Percentiles rank a stretch among this genome's conserved stretches.
Conservation (phyloP, 106 monocot species). For the Platanthera guangdongensis region DNA sequence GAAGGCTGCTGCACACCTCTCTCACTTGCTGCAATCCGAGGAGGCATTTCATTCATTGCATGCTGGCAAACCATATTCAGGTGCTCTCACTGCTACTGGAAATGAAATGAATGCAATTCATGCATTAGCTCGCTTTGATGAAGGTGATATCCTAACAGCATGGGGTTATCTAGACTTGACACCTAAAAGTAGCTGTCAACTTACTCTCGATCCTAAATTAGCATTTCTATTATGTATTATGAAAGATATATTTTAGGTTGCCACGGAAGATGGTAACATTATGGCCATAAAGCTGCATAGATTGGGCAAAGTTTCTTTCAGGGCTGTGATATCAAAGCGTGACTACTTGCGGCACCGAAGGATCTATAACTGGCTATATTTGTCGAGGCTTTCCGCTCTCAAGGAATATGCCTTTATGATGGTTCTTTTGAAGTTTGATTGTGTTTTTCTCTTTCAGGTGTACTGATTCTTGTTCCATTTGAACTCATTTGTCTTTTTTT, state of each 20-base stretch:
- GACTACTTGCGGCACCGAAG: slow-evolving; percentile 77
- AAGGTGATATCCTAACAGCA: slow-evolving; percentile 68
- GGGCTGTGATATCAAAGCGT: slow-evolving; percentile 93
- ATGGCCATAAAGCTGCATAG: slow-evolving; percentile 96
- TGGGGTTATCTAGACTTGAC: slow-evolving; percentile 91
- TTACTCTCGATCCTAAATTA: slow-evolving; percentile 78
- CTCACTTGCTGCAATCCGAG: slow-evolving; percentile 97
- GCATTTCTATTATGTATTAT: background rate
- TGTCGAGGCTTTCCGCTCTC: slow-evolving; percentile 89
- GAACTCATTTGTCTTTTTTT: slow-evolving; percentile 7
- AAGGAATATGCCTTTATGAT: slow-evolving; percentile 99
- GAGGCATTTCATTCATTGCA: slow-evolving; percentile 61
- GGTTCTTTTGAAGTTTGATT: slow-evolving; percentile 20
- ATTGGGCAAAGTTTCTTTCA: slow-evolving; percentile 82
- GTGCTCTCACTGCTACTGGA: slow-evolving; percentile 89
- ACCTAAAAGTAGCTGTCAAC: slow-evolving; percentile 79
- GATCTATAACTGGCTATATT: slow-evolving; percentile 90
- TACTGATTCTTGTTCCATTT: slow-evolving; percentile 1
- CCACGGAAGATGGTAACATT: slow-evolving; percentile 82
- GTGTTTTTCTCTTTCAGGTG: background rate
- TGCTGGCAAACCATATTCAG: slow-evolving; percentile 89
- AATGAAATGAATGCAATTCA: slow-evolving; percentile 92
- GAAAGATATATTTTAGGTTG: slow-evolving; percentile 96
- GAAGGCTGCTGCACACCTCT: slow-evolving; percentile 93
- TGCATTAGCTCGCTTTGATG: slow-evolving; percentile 88